Conservation (phyloP, 345 rosid species). For the Geranium rotundifolium region DNA sequence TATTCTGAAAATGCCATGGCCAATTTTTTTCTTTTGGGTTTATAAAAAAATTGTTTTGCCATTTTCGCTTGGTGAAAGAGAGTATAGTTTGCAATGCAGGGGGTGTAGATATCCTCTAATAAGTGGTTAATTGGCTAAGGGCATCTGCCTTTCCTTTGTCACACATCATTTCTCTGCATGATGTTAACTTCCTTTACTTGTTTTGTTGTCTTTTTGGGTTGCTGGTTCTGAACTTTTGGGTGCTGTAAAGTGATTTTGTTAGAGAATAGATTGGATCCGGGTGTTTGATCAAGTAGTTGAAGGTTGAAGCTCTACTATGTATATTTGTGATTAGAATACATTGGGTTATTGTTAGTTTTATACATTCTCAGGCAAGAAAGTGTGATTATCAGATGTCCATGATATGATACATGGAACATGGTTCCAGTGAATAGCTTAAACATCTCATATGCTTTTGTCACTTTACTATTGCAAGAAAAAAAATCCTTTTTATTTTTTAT, state of each 20-base stretch:
- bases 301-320: constrained; percentile 18
- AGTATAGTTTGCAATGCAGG: background rate
- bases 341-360: constrained; percentile 10
- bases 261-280: constrained; percentile 35
- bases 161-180: background rate
- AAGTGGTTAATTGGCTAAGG: background rate
- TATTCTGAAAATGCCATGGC: background rate
- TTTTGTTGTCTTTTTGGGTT: constrained; percentile 22
- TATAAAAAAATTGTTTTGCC: background rate
- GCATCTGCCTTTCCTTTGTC: background rate
- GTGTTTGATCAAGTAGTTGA: constrained; percentile 35
- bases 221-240: constrained; percentile 34
- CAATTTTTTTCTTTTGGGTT: background rate
- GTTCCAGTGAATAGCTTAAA: no score
- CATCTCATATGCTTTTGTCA: no score
- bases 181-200: constrained; percentile 15
- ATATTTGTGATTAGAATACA: constrained; percentile 11
- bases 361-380: background rate
- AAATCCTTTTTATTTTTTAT: no score
- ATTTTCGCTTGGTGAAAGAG: background rate
- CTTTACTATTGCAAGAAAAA: no score
- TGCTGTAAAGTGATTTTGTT: constrained; percentile 29
- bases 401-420: no score
- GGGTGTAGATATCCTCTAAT: background rate
- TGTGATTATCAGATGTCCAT: no score